A percentile compares a stretch with the other conserved stretches of the same genome.
phyloP scores from a whole-genome alignment of 805 yeast genomes.

The Hanseniaspora osmophila region DNA sequence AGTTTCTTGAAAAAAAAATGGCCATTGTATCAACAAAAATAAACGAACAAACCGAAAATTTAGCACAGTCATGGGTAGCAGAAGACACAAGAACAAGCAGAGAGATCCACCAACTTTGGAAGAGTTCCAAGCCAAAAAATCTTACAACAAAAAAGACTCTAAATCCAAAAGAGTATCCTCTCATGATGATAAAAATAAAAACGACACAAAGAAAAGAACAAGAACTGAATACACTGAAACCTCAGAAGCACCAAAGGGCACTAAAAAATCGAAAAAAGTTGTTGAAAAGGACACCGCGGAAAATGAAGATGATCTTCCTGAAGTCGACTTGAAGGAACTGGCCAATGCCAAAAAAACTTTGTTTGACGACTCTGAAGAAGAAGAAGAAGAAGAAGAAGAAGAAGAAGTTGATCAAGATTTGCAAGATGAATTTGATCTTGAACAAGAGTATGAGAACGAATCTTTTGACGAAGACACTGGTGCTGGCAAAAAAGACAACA shows the following conservation, averaged over 20 bases:
- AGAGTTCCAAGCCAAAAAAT: conserved; percentile 51
- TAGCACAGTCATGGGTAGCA: conserved; percentile 49
- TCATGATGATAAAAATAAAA: background rate
- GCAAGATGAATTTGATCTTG: conserved; percentile 43
- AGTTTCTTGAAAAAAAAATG: no score
- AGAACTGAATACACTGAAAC: conserved; percentile 5
- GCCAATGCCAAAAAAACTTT: conserved; percentile 57
- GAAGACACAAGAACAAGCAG: conserved; percentile 86
- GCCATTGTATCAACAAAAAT: background rate
- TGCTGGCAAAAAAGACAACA: conserved; percentile 25
- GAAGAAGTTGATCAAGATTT: conserved; percentile 17
- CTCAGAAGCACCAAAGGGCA: conserved; percentile 13
- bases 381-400: conserved; percentile 18
- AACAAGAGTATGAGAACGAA: conserved; percentile 36
- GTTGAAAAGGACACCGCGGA: conserved; percentile 18
- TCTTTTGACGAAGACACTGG: conserved; percentile 14
- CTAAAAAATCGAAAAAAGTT: conserved; percentile 15
- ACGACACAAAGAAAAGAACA: background rate
- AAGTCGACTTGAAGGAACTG: conserved; percentile 54
- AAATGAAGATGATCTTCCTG: conserved; percentile 40
- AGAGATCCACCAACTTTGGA: conserved; percentile 83
- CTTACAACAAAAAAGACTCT: conserved; percentile 22
- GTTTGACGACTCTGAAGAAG: conserved; percentile 38
- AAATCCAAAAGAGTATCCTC: conserved; percentile 7
- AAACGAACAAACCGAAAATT: background rate